phyloP scores from a whole-genome alignment of 495 filamentous ascomycete genomes.

The Podospora conica region DNA sequence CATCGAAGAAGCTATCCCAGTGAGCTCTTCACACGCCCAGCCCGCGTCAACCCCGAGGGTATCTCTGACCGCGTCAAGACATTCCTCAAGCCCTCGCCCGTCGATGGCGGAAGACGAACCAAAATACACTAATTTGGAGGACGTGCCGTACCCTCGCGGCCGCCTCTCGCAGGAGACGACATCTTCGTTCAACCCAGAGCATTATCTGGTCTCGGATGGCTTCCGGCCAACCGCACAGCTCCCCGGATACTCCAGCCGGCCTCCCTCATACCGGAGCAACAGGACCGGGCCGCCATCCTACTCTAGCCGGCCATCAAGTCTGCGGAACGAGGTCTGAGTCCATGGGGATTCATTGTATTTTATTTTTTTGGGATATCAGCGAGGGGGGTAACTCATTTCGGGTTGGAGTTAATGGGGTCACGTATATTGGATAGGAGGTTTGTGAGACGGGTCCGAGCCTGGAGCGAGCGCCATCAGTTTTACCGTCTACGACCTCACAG shows the following conservation, averaged over 20 bases:
- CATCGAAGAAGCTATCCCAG: slow-evolving; percentile 9
- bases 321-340: neutral
- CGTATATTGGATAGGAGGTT: neutral
- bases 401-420: neutral
- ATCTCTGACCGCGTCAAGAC: neutral
- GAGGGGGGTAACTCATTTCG: neutral
- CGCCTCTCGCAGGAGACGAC: slow-evolving; percentile 18
- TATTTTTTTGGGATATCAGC: neutral
- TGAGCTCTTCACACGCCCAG: neutral
- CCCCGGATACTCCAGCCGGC: slow-evolving; percentile 15
- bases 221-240: slow-evolving; percentile 17
- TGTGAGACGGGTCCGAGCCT: neutral
- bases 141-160: neutral
- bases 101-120: slow-evolving; percentile 1
- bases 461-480: neutral
- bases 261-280: slow-evolving; percentile 4
- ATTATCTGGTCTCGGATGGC: slow-evolving; percentile 24
- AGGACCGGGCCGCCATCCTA: slow-evolving; percentile 2
- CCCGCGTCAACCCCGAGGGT: neutral
- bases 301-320: slow-evolving; percentile 19
- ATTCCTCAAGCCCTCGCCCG: neutral
- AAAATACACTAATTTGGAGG: neutral
- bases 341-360: neutral
- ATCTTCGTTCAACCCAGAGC: slow-evolving; percentile 16
- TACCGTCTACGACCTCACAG: neutral